A percentile compares a stretch with the other conserved stretches of the same genome.
These are phyloP conservation scores for Neurospora intermedia DNA, from an alignment of 495 filamentous ascomycete genomes.

Conservation along the genomic window DNA sequence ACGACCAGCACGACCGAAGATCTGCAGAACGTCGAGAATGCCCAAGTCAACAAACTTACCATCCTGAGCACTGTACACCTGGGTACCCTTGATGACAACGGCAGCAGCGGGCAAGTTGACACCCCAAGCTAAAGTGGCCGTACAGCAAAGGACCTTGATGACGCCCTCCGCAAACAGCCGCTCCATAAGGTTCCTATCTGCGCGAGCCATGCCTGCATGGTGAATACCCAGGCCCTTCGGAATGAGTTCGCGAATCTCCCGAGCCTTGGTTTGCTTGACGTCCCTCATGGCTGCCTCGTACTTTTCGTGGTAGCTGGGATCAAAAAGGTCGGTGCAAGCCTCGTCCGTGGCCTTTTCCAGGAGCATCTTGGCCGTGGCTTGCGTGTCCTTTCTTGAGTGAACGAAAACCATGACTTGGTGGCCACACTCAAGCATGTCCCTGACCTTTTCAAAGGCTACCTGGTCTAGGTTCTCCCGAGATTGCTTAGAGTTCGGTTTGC, in stretches of 20 bases:
- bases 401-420: conserved; percentile 99
- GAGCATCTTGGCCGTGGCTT: conserved; percentile 75
- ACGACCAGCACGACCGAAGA: conserved; percentile 94
- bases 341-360: conserved; percentile 79
- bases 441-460: conserved; percentile 87
- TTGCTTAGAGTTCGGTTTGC: conserved; percentile 66
- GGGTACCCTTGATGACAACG: conserved; percentile 95
- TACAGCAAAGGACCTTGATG: conserved; percentile 95
- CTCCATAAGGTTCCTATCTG: conserved; percentile 90
- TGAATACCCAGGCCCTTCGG: conserved; percentile 88
- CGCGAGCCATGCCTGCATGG: conserved; percentile 88
- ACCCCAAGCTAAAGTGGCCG: conserved; percentile 95
- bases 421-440: conserved; percentile 72
- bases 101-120: conserved; percentile 96
- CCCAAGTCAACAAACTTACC: conserved; percentile 95
- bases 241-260: conserved; percentile 79
- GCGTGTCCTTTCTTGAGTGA: conserved; percentile 89
- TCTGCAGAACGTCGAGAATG: conserved; percentile 95
- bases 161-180: conserved; percentile 78
- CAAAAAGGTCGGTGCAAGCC: conserved; percentile 66
- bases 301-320: conserved; percentile 55
- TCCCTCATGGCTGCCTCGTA: conserved; percentile 69
- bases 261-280: conserved; percentile 69
- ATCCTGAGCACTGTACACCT: conserved; percentile 89
- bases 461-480: conserved; percentile 82